These are phyloP conservation scores for Aspergillus steynii DNA, from an alignment of 495 filamentous ascomycete species.

Conservation along the genomic window DNA sequence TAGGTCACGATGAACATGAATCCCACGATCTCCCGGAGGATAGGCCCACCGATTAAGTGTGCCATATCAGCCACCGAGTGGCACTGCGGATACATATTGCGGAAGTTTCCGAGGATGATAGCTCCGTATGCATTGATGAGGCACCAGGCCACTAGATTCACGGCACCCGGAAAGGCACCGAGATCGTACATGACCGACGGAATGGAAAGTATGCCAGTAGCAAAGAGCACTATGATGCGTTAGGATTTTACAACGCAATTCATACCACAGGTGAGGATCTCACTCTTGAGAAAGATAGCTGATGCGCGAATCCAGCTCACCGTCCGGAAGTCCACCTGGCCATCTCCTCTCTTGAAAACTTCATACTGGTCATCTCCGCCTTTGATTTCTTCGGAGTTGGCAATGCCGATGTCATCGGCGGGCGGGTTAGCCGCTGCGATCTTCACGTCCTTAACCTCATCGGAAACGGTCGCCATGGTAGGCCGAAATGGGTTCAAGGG, in stretches of 20 bases:
- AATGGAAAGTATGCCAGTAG: conserved; percentile 61
- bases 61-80: conserved; percentile 68
- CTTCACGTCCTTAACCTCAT: conserved; percentile 16
- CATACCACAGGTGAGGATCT: not conserved
- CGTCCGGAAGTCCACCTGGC: conserved; percentile 56
- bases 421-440: conserved; percentile 3
- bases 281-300: conserved; percentile 58
- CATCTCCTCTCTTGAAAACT: conserved; percentile 52
- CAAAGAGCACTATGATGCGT: conserved; percentile 36
- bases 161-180: conserved; percentile 58
- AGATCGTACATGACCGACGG: conserved; percentile 61
- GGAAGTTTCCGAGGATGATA: conserved; percentile 41
- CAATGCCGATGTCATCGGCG: conserved; percentile 14
- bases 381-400: conserved; percentile 23
- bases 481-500: not conserved
- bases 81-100: conserved; percentile 38
- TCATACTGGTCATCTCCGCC: conserved; percentile 36
- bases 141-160: conserved; percentile 60
- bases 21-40: conserved; percentile 45
- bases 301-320: conserved; percentile 57
- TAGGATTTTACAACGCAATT: conserved; percentile 15
- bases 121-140: conserved; percentile 58
- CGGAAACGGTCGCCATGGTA: not conserved
- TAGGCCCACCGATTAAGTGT: conserved; percentile 59
- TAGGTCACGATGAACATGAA: conserved; percentile 48